Conservation (phyloP, 1,284 basidiomycete genomes). For the Takashimella koratensis region DNA sequence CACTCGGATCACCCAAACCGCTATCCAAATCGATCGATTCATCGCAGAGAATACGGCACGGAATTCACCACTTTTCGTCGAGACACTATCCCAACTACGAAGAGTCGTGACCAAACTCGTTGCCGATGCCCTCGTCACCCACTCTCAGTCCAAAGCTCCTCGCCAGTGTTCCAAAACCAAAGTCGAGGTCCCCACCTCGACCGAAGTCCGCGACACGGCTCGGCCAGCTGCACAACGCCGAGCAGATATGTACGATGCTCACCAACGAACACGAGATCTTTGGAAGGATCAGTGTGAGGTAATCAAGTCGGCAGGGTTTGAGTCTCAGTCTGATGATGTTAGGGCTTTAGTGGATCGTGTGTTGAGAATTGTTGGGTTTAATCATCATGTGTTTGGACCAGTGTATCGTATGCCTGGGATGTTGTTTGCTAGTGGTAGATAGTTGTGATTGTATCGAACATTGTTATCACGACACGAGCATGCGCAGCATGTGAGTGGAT, state of each 20-base stretch:
- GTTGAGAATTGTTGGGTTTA: conserved; percentile 26
- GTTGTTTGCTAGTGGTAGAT: conserved; percentile 15
- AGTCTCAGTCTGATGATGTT: conserved; percentile 16
- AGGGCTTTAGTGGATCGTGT: conserved; percentile 21
- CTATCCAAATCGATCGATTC: neutral
- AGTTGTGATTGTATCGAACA: too few relatives aligned
- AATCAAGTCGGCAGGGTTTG: conserved; percentile 13
- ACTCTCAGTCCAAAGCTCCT: neutral
- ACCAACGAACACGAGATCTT: neutral
- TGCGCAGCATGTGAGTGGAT: too few relatives aligned
- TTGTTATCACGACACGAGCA: too few relatives aligned
- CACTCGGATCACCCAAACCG: neutral
- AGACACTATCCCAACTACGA: neutral
- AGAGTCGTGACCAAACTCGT: neutral
- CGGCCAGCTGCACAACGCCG: neutral
- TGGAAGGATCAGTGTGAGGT: conserved; percentile 1
- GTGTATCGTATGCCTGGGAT: conserved; percentile 27
- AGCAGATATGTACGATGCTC: conserved; percentile 5
- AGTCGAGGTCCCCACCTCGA: neutral
- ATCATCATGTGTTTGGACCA: conserved; percentile 25
- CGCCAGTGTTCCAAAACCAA: neutral
- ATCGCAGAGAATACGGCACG: neutral
- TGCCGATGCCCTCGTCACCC: neutral
- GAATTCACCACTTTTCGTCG: neutral
- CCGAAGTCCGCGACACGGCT: neutral